Evolutionary conservation across 78 protist species (phyloP).

Genomic region (Speleostelium caveatum): DNA sequence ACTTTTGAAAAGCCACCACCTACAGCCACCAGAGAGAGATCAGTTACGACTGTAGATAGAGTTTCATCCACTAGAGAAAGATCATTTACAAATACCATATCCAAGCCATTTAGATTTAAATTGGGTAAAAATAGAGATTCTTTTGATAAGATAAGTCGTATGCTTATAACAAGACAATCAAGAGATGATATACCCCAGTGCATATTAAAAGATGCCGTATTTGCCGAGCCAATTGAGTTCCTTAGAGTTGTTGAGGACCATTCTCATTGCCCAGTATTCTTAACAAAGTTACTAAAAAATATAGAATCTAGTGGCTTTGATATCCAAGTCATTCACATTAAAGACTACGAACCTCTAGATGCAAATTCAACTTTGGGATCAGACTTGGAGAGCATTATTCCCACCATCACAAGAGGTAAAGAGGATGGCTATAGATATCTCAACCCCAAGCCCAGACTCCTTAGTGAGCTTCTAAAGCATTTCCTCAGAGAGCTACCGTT

Average conservation of each 20-base stretch:
- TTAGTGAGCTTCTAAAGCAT: slow-evolving; percentile 32
- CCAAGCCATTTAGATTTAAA: slow-evolving; percentile 13
- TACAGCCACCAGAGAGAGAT: neutral
- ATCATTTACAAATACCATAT: slow-evolving; percentile 15
- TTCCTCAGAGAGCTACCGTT: slow-evolving; percentile 38
- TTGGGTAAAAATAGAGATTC: slow-evolving; percentile 35
- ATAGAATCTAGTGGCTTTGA: slow-evolving; percentile 15
- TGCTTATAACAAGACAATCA: slow-evolving; percentile 29
- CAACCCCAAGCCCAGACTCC: neutral
- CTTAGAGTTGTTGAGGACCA: slow-evolving; percentile 24
- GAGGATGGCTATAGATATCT: slow-evolving; percentile 45
- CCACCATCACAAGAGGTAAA: slow-evolving; percentile 40
- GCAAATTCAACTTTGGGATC: neutral
- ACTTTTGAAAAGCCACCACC: too few relatives aligned
- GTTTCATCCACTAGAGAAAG: slow-evolving; percentile 29
- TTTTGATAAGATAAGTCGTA: slow-evolving; percentile 6
- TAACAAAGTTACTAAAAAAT: slow-evolving; percentile 1
- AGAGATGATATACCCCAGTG: slow-evolving; percentile 19
- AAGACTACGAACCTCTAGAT: neutral
- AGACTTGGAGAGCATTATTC: neutral
- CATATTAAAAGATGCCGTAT: slow-evolving; percentile 39
- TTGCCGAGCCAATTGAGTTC: slow-evolving; percentile 49
- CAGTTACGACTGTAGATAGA: neutral
- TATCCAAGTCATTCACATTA: neutral
- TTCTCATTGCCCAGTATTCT: slow-evolving; percentile 30